A percentile compares a stretch with the other conserved stretches of the same genome.
Evolutionary conservation across 1,284 basidiomycete species (phyloP).

Genomic region (Cerioporus squamosus): DNA sequence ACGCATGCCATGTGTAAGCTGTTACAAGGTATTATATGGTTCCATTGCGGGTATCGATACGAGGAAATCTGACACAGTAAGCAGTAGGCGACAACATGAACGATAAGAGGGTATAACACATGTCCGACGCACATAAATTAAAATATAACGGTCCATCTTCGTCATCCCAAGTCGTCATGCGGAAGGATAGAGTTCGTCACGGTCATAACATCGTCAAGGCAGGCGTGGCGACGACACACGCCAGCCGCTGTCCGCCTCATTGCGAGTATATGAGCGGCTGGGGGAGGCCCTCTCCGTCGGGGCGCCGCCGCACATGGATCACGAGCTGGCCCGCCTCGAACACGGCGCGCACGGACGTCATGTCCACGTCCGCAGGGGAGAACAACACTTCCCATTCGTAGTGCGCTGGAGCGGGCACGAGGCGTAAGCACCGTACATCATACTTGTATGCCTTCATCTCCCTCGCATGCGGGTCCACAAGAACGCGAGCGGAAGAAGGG

Average conservation of each 20-base stretch:
- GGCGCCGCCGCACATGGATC: constrained; percentile 27
- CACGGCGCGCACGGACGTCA: constrained; percentile 28
- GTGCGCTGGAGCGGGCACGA: constrained; percentile 23
- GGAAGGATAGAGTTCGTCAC: not conserved
- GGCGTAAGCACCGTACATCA: too few relatives aligned
- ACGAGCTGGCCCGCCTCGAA: constrained; percentile 29
- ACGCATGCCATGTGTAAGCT: too few relatives aligned
- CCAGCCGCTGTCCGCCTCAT: not conserved
- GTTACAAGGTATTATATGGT: too few relatives aligned
- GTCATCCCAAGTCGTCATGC: too few relatives aligned
- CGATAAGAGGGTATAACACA: too few relatives aligned
- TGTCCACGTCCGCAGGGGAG: constrained; percentile 33
- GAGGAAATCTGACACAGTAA: too few relatives aligned
- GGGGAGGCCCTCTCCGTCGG: not conserved
- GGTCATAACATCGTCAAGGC: not conserved
- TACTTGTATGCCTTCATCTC: too few relatives aligned
- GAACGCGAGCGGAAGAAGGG: not conserved
- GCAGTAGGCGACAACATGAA: too few relatives aligned
- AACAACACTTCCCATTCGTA: constrained; percentile 37
- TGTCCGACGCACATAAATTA: too few relatives aligned
- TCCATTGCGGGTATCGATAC: too few relatives aligned
- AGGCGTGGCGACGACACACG: constrained; percentile 2
- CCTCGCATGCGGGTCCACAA: not conserved
- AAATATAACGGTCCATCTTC: too few relatives aligned
- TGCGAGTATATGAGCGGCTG: constrained; percentile 7